Evolutionary conservation across 495 filamentous ascomycete genomes (phyloP), one percentile per base, ranked within the genome.

Genomic region (Halenospora varia): DNA sequence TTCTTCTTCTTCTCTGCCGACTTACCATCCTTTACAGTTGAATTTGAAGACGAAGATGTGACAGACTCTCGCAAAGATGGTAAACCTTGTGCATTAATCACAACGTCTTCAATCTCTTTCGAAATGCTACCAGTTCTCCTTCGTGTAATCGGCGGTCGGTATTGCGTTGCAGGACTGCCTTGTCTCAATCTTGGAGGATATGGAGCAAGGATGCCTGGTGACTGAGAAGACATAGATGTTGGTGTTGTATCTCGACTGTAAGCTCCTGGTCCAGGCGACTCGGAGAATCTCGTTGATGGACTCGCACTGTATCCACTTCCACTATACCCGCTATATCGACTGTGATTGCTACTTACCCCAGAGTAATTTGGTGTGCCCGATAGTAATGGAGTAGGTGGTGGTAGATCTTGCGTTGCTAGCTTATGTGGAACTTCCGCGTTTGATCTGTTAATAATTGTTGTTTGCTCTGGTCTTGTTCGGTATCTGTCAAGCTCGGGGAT

Each of bases 191-290:
- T 81, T 25, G 81, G 65, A 29, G 76, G 71, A 9, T 25, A 71
- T 18, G 89, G 82, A 26, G 69, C 73, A 56, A 88, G 68, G 39
- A 90, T 80, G 1, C 90, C 88, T 10, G 94, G 92, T 35, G 94
- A 98, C 68, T 94, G 88, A n/a, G 94, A 97, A 8, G 92, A 96
- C 66, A 92, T 82, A 8, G 94, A 96, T n/a, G 92, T 96, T 1
- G 94, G 92, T 2, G 94, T 97, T 10, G 94, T 96, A 42, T 90
- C 87, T 63, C 88, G 81, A 71, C 93, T 96, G 73, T 95, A 97
- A 55, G 78, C 73, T 29, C 80, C 76, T 26, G 88, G 78, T 3
- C 91, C 89, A 10, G 94, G 94, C 2, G 94, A 98, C 52, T 88
- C 90, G 25, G 93, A 96, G 63, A 93, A 96, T 57, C 90, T 80